These are phyloP conservation scores for Colletotrichum euphorbiae DNA, from an alignment of 2,329 filamentous ascomycete species.

Conservation along the genomic window DNA sequence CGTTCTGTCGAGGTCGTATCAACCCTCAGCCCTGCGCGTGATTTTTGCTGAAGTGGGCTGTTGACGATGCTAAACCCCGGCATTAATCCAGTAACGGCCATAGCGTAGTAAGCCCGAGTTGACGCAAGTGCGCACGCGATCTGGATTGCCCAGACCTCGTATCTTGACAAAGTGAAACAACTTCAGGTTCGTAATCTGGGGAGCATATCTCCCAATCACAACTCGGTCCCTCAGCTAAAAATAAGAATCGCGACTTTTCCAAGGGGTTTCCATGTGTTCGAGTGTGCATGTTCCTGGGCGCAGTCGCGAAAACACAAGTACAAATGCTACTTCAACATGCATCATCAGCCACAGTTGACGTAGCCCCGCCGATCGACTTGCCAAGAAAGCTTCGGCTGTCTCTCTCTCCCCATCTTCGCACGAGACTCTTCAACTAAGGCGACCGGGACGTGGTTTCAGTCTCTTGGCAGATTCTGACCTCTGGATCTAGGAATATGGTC, in stretches of 20 bases:
- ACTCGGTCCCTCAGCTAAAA: conserved; percentile 22
- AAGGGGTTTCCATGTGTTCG: conserved; percentile 3
- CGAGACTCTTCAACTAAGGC: conserved; percentile 1
- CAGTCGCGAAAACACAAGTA: conserved; percentile 5
- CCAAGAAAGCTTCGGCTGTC: conserved; percentile 38
- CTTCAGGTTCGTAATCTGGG: not conserved
- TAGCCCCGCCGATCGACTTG: conserved; percentile 31
- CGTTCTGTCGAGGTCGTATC: not conserved
- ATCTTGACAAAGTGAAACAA: conserved; percentile 17
- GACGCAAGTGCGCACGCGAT: conserved; percentile 20
- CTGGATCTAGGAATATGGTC: conserved; percentile 21
- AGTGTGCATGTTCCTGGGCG: conserved; percentile 3
- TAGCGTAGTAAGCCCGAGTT: not conserved
- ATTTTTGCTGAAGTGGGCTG: not conserved
- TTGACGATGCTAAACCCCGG: not conserved
- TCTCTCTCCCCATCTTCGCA: conserved; percentile 9
- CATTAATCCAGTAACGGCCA: not conserved
- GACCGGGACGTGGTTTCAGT: not conserved
- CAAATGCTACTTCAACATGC: conserved; percentile 15
- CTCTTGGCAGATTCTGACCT: conserved; percentile 17
- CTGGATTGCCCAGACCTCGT: conserved; percentile 24
- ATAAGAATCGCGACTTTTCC: conserved; percentile 16
- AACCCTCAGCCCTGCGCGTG: conserved; percentile 22
- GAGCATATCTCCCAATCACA: conserved; percentile 25
- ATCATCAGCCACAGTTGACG: conserved; percentile 36